These are phyloP conservation scores for Curvularia eragrostidis DNA, from an alignment of 2,329 filamentous ascomycete species.

Conservation along the genomic window DNA sequence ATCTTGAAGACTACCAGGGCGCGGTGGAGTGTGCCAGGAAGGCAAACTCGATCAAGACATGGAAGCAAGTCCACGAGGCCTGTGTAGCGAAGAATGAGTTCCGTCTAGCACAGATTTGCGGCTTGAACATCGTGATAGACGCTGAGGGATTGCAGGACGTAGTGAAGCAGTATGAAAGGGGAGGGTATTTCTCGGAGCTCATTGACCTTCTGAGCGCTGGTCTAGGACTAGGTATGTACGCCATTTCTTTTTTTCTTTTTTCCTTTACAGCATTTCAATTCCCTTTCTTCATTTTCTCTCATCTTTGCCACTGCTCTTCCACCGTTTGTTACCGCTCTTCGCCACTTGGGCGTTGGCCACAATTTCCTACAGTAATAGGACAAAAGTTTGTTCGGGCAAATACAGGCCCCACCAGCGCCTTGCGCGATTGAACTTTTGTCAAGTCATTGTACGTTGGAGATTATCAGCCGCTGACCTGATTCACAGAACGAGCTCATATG, in stretches of 20 bases:
- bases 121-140: constrained; percentile 96
- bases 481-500: constrained; percentile 68
- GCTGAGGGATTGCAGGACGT: constrained; percentile 92
- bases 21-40: constrained; percentile 98
- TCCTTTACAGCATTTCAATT: too few species aligned
- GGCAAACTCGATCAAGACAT: constrained; percentile 98
- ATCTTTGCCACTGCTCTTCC: not conserved
- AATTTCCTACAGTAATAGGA: too few species aligned
- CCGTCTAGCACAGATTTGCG: constrained; percentile 97
- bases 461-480: not conserved
- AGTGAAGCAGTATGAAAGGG: constrained; percentile 94
- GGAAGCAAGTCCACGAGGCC: constrained; percentile 97
- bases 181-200: constrained; percentile 98
- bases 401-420: too few species aligned
- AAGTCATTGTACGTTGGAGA: too few species aligned
- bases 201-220: constrained; percentile 94
- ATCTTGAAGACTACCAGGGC: constrained; percentile 94
- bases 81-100: constrained; percentile 99
- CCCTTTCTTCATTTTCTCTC: not conserved
- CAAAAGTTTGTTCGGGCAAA: too few species aligned
- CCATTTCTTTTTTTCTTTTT: not conserved
- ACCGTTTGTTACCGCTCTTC: too few species aligned
- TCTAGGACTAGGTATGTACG: constrained; percentile 73
- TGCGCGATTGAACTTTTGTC: too few species aligned
- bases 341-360: too few species aligned